Evolutionary conservation across 352 stramenopile genomes (phyloP), one percentile per base, ranked within the genome.

Genomic region (Phytophthora hibernalis): DNA sequence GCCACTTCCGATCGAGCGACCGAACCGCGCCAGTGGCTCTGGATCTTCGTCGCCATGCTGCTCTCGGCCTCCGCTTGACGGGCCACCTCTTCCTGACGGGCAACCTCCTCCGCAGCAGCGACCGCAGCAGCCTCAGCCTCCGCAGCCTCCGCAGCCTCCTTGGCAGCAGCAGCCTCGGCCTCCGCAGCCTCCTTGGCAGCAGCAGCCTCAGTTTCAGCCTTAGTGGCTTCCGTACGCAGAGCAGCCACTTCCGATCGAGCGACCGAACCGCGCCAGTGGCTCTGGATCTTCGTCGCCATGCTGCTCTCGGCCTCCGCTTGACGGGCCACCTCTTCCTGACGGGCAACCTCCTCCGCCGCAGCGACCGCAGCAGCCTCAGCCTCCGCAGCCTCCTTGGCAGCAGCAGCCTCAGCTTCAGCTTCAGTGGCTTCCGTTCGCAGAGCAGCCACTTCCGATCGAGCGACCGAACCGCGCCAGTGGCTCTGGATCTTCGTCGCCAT

Each of bases 401-500:
- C 35, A 42, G 35, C 35, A 18, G 15, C 11, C 35, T 42, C 35
- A n/a, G 24, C 45, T 16, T 42, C 35, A n/a, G 24, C 45, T 16
- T 75, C 50, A 5, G 68, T 54, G 10, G 58, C 57, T 28, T 72
- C 63, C 1, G 52, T 42, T 20, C 35, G 35, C 12, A 42, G 12
- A 42, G 35, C 11, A 18, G 22, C 11, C 8, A 72, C 51, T 18
- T 65, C 18, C 2, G 49, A 26, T 16, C 65, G 55, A 43, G 68
- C 68, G 15, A n/a, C 31, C n/a, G 45, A 38, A 22, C 61, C 56
- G n/a, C 70, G 70, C 70, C 70, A 78, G 16, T 71, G 70, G 5
- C 28, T 70, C 51, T 78, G 70, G 40, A 78, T 72, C 44, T 68
- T 72, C 3, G 63, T 31, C 1, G 66, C 61, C 66, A 75, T 78